Base-by-base conservation (phyloP, 140 eudicot genomes). In the Erigeron philadelphicus region DNA sequence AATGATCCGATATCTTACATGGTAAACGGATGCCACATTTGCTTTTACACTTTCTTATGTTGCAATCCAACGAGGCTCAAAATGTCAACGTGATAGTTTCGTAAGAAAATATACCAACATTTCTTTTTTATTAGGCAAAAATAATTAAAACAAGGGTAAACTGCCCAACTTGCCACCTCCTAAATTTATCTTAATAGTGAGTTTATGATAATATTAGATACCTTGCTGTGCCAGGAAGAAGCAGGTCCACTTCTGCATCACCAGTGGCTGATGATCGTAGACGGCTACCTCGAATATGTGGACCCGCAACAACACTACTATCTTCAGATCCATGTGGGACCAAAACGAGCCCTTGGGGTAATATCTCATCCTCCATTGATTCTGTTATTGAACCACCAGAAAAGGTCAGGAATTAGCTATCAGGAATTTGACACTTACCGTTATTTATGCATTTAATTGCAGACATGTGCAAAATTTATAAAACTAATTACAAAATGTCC, bases 211-310 rank as follows among this genome's bases (percentile, higher is more conserved):
- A 31, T 31, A 4, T 31, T 68, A 59, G 10, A 72, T 92, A 92
- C 98, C 98, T 92, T 75, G 98, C 93, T 73, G 94, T 92, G 40
- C 98, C 98, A 16, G 97, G 97, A 65, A 92, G 95, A 71, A 92
- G 98, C 76, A 92, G 95, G 80, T 92, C 98, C 61, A 92, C 98
- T 84, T 86, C 98, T 72, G 79, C 90, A 67, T 80, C 88, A 55
- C 98, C 98, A 15, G 95, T 77, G 42, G 96, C 87, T 47, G 96
- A 87, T 64, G 98, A 81, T 47, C 95, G 80, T 48, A 92, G 67
- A 72, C 98, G 83, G 72, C 95, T 79, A 65, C 98, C 98, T 68
- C 98, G 81, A 64, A 86, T 83, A 74, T 92, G 98, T 68, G 98
- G 87, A 45, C 98, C 98, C 73, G 72, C 90, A 75, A 92, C 85